These are phyloP conservation scores for Sherardia arvensis DNA, from an alignment of 257 asterid species.

Conservation along the genomic window DNA sequence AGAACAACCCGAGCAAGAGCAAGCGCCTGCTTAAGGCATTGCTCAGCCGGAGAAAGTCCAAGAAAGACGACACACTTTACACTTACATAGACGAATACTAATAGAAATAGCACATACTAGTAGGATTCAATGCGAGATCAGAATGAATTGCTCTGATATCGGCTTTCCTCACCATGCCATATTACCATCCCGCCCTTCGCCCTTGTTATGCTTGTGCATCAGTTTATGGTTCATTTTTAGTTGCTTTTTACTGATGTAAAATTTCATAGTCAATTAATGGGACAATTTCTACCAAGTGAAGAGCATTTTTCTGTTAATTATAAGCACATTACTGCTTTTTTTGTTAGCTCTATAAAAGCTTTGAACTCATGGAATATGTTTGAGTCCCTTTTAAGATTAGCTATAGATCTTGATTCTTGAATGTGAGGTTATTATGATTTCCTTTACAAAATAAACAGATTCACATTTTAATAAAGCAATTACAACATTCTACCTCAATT, in stretches of 20 bases:
- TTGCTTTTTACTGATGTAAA: neutral
- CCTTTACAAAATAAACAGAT: too few species aligned
- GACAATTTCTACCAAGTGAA: neutral
- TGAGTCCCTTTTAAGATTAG: neutral
- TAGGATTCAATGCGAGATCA: neutral
- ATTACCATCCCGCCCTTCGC: neutral
- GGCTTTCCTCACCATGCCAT: neutral
- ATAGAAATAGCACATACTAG: slow-evolving; percentile 16
- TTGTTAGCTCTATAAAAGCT: too few species aligned
- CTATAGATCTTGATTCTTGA: too few species aligned
- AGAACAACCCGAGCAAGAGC: slow-evolving; percentile 63
- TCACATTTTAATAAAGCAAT: too few species aligned
- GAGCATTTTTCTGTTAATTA: neutral
- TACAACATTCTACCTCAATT: too few species aligned
- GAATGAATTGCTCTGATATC: neutral
- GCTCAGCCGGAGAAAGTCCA: slow-evolving; percentile 83
- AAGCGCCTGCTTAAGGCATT: slow-evolving; percentile 80
- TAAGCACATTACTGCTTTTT: neutral
- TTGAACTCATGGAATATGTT: neutral
- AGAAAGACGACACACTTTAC: slow-evolving; percentile 76
- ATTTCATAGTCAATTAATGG: neutral
- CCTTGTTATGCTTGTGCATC: neutral
- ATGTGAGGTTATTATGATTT: too few species aligned
- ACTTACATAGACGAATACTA: slow-evolving; percentile 85
- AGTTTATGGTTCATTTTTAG: neutral